phyloP scores from a whole-genome alignment of 805 yeast species.

The Wickerhamomyces hampshirensis region DNA sequence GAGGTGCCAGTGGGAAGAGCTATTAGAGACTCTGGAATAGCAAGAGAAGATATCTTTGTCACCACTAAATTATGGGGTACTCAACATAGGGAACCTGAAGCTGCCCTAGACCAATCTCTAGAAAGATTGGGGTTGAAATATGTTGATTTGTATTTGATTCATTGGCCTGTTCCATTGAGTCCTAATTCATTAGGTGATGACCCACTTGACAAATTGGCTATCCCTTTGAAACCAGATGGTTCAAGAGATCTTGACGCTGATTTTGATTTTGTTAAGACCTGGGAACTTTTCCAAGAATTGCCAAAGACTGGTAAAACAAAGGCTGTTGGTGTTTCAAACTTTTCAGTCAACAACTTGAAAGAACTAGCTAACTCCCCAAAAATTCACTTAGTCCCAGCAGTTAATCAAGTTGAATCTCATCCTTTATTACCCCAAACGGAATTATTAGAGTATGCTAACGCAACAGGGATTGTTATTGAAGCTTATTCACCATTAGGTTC shows the following conservation, averaged over 20 bases:
- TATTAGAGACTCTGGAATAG: constrained; percentile 49
- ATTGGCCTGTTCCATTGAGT: constrained; percentile 70
- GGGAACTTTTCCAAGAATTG: constrained; percentile 19
- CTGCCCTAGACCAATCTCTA: constrained; percentile 55
- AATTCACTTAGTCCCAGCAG: constrained; percentile 14
- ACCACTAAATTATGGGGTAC: constrained; percentile 69
- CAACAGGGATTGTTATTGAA: constrained; percentile 13
- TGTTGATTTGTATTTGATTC: constrained; percentile 73
- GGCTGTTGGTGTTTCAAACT: constrained; percentile 22
- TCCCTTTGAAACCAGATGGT: constrained; percentile 32
- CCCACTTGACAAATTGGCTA: constrained; percentile 6
- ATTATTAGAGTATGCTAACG: constrained; percentile 11
- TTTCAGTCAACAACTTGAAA: constrained; percentile 18
- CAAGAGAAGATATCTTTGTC: constrained; percentile 60
- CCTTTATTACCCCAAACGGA: constrained; percentile 21
- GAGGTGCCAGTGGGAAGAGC: constrained; percentile 54
- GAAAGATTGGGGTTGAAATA: constrained; percentile 64
- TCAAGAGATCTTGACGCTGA: constrained; percentile 49
- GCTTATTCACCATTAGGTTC: constrained; percentile 21
- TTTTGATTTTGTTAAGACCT: constrained; percentile 35
- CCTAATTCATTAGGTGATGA: constrained; percentile 29
- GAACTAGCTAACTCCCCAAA: constrained; percentile 10
- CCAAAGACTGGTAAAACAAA: constrained; percentile 13
- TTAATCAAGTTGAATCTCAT: constrained; percentile 21
- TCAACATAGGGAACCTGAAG: constrained; percentile 37